These are phyloP conservation scores for Epicoccum nigrum DNA, from an alignment of 2,329 filamentous ascomycete species.

Conservation along the genomic window DNA sequence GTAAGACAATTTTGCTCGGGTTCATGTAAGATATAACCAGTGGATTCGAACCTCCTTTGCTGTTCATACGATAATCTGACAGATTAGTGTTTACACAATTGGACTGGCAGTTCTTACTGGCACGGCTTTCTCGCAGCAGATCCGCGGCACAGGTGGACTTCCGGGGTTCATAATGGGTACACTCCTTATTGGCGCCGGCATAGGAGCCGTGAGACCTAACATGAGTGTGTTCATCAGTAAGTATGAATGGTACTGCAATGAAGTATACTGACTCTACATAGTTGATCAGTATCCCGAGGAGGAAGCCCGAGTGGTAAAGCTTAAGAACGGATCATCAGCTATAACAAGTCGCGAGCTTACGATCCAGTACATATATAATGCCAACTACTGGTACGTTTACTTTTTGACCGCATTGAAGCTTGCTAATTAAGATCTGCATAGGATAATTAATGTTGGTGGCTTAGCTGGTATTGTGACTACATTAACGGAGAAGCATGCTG, in stretches of 20 bases:
- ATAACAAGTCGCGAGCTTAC: constrained; percentile 27
- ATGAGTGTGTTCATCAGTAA: constrained; percentile 12
- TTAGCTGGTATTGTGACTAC: constrained; percentile 63
- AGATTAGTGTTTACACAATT: constrained; percentile 4
- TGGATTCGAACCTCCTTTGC: too few species aligned
- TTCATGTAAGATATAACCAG: constrained; percentile 18
- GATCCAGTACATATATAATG: constrained; percentile 36
- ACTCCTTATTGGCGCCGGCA: constrained; percentile 5
- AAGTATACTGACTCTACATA: constrained; percentile 6
- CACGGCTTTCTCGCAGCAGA: constrained; percentile 5
- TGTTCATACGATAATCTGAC: not conserved
- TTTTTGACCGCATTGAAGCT: not conserved
- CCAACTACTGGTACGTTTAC: constrained; percentile 36
- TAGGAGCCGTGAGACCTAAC: constrained; percentile 11
- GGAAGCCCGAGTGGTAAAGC: constrained; percentile 16
- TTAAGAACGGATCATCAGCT: constrained; percentile 28
- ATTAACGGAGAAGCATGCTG: constrained; percentile 69
- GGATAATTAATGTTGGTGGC: constrained; percentile 63
- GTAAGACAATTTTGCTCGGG: constrained; percentile 35
- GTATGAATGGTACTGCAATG: too few species aligned
- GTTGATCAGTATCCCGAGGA: constrained; percentile 29
- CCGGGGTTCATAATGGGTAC: constrained; percentile 8
- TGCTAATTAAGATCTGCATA: constrained; percentile 1
- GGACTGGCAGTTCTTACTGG: constrained; percentile 7
- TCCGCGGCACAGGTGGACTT: not conserved